Evolutionary conservation across 345 rosid genomes (phyloP), one percentile per base, ranked within the genome.

Genomic region (Lepidium africanum): DNA sequence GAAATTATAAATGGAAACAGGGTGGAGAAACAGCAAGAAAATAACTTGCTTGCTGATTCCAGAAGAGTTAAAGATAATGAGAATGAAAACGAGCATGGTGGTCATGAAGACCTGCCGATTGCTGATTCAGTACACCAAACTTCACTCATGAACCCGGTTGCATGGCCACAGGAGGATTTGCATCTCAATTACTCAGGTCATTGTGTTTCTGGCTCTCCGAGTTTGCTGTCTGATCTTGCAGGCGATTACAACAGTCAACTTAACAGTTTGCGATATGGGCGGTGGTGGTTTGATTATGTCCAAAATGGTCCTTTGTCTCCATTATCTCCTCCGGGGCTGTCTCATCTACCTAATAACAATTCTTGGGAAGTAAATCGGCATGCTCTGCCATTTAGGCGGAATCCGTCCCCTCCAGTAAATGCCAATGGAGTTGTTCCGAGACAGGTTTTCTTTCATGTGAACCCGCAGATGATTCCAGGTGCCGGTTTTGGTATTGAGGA

Each of bases 401-500:
- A 73, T 36, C 53, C 42, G 5, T 48, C 81, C 9, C 33, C 85
- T 21, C 84, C 81, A 42, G 73, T 77, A 59, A 84, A 74, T 53
- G 65, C 71, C 65, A 84, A 78, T 65, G 95, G 89, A 50, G 63
- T 69, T 55, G 76, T 78, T 38, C 73, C 84, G 10, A 67, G 84
- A 53, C 87, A 73, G 19, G 59, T 73, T 39, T 81, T 78, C 75
- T 82, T 76, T 56, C 84, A 79, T 23, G 51, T 87, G 67, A 81
- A 71, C 32, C 67, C 85, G 64, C 84, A 76, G 32, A 47, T 86
- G 49, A 49, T 85, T 57, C 79, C 78, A 62, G 81, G 77, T 62
- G 60, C 77, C 63, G 77, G 75, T 52, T 87, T 81, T 78, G 83
- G 79, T 21, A 72, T 84, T 23, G 90, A 92, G 63, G 98, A 89